These are phyloP conservation scores for Phytophthora citricola DNA, from an alignment of 352 stramenopile genomes.

Conservation along the genomic window DNA sequence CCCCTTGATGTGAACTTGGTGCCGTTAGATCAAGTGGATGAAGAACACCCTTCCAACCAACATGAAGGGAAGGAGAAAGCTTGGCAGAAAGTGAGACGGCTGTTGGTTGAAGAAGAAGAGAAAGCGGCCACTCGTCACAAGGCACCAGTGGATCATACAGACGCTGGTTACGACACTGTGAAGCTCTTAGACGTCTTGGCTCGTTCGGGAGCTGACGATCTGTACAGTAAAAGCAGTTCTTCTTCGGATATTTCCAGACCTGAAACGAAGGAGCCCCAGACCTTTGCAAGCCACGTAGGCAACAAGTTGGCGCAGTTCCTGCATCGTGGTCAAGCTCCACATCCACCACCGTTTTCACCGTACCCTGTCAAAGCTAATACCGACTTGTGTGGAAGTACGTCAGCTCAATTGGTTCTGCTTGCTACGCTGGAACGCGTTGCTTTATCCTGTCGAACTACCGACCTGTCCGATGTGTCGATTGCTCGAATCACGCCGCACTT, in stretches of 20 bases:
- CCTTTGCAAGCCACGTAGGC: slow-evolving; percentile 4
- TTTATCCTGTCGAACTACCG: slow-evolving; percentile 47
- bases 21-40: slow-evolving; percentile 3
- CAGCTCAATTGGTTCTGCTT: slow-evolving; percentile 43
- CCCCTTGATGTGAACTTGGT: background rate
- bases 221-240: slow-evolving; percentile 10
- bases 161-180: slow-evolving; percentile 27
- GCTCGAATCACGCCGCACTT: slow-evolving; percentile 57
- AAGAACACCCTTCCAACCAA: background rate
- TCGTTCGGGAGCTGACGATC: background rate
- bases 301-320: slow-evolving; percentile 11
- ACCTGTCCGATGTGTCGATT: slow-evolving; percentile 60
- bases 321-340: slow-evolving; percentile 1
- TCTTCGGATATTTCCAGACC: background rate
- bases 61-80: slow-evolving; percentile 31
- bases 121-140: slow-evolving; percentile 17
- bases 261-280: slow-evolving; percentile 3
- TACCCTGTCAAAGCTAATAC: background rate
- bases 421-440: slow-evolving; percentile 45
- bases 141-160: background rate
- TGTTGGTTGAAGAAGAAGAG: slow-evolving; percentile 40
- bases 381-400: background rate
- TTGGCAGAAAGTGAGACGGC: slow-evolving; percentile 41
- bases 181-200: slow-evolving; percentile 46
- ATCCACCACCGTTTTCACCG: background rate